Evolutionary conservation across 192 early-diverging fungal genomes (phyloP).

Genomic region (Ambispora gerdemannii): DNA sequence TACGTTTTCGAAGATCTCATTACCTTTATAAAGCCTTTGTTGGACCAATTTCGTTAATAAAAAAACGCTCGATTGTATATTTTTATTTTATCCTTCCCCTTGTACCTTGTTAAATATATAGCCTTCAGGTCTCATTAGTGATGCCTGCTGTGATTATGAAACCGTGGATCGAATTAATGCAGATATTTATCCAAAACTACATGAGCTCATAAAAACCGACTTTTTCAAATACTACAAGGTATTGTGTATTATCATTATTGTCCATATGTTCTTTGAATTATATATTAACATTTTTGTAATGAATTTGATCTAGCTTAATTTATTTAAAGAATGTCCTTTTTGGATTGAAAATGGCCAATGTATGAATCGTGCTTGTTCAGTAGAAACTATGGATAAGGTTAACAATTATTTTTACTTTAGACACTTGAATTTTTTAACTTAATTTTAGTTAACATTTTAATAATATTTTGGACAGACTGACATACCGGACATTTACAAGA

Average conservation of each 20-base stretch:
- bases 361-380: slow-evolving; percentile 64
- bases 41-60: too few species aligned
- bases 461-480: slow-evolving; percentile 32
- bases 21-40: too few species aligned
- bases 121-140: slow-evolving; percentile 56
- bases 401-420: slow-evolving; percentile 20
- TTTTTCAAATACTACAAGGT: slow-evolving; percentile 94
- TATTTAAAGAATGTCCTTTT: slow-evolving; percentile 74
- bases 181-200: slow-evolving; percentile 62
- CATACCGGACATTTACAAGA: slow-evolving; percentile 44
- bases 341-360: slow-evolving; percentile 65
- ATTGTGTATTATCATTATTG: too few species aligned
- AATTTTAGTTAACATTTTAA: neutral
- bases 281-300: too few species aligned
- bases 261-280: too few species aligned
- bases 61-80: too few species aligned
- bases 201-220: slow-evolving; percentile 74
- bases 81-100: too few species aligned
- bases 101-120: too few species aligned
- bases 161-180: slow-evolving; percentile 74
- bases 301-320: slow-evolving; percentile 49
- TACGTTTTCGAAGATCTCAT: too few species aligned
- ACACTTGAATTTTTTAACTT: neutral
- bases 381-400: slow-evolving; percentile 62
- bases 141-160: slow-evolving; percentile 70